Base-by-base conservation (phyloP, 176 grass and related monocot species). In the Oryza meridionalis region DNA sequence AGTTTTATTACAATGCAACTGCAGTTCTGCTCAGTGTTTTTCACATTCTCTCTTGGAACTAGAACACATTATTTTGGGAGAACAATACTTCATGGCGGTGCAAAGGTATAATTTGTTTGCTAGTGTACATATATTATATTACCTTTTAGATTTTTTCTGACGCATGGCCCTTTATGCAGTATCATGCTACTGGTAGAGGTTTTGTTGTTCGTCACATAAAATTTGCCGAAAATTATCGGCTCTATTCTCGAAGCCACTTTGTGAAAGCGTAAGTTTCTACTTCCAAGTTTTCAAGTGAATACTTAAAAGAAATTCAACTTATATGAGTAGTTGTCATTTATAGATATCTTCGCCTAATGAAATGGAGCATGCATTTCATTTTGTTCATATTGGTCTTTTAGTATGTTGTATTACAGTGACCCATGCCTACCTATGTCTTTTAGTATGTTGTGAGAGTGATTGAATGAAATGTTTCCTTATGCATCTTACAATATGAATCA, bases 51-150 rank as follows among this genome's bases (percentile, higher is more conserved):
- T 46, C 90, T 98, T 88, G 96, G 96, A 77, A 98, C 96, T 65
- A 92, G 89, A 84, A 98, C 96, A 81, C 96, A 98, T 81, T 98
- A 98, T 78, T 98, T 98, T 83, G 96, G 92, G 42, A 91, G 96
- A 91, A 98, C 96, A 67, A 98, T 98, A 67, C 96, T 98, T 76
- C 96, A 98, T 91, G 96, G 96, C 68, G 96, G 96, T 77, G 96
- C 96, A 70, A 93, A 92, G 84, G 96, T 95, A 86, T 76, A 76
- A 37, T 25, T 2, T 66, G 13, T 2, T 1, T 76, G 79, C 21
- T 81, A 32, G 13, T 81, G 22, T 38, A 71, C 71, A 43, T 44
- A 13, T 47, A 37, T 77, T 47, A 37, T 77, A n/a, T 73, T 46
- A 69, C 29, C 83, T 77, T 0, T 84, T 85, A n/a, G 67, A 82